Conservation (phyloP, 2,329 filamentous ascomycete species). For the Setomelanomma holmii region DNA sequence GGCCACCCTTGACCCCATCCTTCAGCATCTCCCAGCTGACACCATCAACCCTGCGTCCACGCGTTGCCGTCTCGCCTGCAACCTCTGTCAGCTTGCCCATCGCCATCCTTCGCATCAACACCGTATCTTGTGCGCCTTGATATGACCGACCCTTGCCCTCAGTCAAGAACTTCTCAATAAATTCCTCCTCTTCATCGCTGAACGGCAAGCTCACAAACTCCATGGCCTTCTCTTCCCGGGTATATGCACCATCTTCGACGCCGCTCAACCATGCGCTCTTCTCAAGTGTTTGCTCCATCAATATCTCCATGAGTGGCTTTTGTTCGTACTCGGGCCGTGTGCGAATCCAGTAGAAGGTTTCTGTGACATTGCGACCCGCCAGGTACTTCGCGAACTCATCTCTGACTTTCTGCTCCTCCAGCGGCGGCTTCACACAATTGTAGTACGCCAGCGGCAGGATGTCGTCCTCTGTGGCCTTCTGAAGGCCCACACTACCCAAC, state of each 20-base stretch:
- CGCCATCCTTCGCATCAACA: constrained; percentile 76
- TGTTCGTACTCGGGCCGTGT: constrained; percentile 68
- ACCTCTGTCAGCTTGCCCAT: constrained; percentile 65
- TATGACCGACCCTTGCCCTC: constrained; percentile 69
- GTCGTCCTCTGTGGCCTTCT: constrained; percentile 47
- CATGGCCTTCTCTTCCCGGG: constrained; percentile 63
- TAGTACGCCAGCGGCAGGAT: constrained; percentile 77
- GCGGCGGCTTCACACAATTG: constrained; percentile 74
- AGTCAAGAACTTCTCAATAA: constrained; percentile 74
- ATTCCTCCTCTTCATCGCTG: constrained; percentile 72
- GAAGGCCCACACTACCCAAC: constrained; percentile 23
- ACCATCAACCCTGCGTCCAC: constrained; percentile 57
- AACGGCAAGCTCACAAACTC: constrained; percentile 78
- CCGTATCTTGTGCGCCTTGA: constrained; percentile 72
- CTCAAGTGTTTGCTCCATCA: constrained; percentile 58
- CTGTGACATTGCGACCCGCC: constrained; percentile 69
- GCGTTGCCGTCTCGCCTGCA: constrained; percentile 28
- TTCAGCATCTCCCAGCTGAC: constrained; percentile 59
- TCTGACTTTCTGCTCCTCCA: constrained; percentile 69
- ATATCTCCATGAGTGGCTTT: constrained; percentile 69
- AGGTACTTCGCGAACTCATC: constrained; percentile 74
- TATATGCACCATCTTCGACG: constrained; percentile 18
- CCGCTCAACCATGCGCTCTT: constrained; percentile 18
- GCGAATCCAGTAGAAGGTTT: constrained; percentile 77
- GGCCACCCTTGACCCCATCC: constrained; percentile 43